Evolutionary conservation across 805 yeast species (phyloP), one percentile per base, ranked within the genome.

Genomic region (Peterozyma xylosa): DNA sequence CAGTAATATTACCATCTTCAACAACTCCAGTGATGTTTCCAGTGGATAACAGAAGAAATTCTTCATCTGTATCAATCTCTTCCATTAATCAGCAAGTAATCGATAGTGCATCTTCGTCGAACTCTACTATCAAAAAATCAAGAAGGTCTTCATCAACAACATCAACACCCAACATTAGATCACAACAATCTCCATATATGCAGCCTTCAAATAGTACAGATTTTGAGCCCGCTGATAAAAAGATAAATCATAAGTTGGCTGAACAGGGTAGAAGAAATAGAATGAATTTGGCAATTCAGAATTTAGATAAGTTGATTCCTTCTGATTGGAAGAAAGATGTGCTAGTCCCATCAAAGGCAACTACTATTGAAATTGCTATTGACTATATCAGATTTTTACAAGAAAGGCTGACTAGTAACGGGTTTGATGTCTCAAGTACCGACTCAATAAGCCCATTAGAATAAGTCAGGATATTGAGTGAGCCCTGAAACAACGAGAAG

Each of bases 231-330:
- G 15, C 15, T 5, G 70, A 74, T 29, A 82, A 84, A 58, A 80
- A 82, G 53, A 76, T 83, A 2, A 76, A 78, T 36, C 99, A 91
- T 62, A 90, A 91, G 59, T 73, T 87, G 13, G 98, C 99, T 0
- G 99, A 91, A 63, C 97, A 93, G 62, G 98, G 96, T 13, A 73
- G 99, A 42, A 75, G 99, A 53, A 90, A 91, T 60, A 71, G 99
- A 49, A 84, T 91, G 82, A 93, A 93, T 60, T 66, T 70, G 45
- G 98, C 97, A 0, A 80, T 91, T 30, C 78, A 78, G 37, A 96
- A 86, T 37, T 67, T 91, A 46, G 81, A 82, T 9, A 54, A 68
- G 9, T 63, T 88, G 48, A 72, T 91, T 17, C 95, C 96, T 0
- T 76, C 80, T 5, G 60, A 61, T 18, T 66, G 78, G 53, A 64